phyloP scores from a whole-genome alignment of 164 flowering plant genomes.

The Aristolochia contorta region DNA sequence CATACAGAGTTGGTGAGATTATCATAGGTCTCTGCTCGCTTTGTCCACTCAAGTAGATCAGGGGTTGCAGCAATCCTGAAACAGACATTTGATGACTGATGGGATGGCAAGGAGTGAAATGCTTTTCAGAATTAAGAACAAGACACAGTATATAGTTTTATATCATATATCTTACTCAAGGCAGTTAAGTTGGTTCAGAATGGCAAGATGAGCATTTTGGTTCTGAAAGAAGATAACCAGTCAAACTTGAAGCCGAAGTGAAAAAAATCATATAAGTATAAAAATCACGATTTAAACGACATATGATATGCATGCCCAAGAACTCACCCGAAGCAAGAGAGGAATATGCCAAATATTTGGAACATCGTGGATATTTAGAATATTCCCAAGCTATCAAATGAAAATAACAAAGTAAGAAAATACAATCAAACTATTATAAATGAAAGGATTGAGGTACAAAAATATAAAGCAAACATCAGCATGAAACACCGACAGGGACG shows the following conservation, averaged over 20 bases:
- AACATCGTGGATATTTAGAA: slow-evolving; percentile 86
- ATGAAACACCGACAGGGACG: slow-evolving; percentile 59
- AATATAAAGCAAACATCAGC: background rate
- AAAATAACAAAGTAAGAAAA: background rate
- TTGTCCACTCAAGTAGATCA: slow-evolving; percentile 73
- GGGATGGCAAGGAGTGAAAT: slow-evolving; percentile 4
- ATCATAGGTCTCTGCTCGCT: slow-evolving; percentile 79
- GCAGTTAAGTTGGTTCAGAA: slow-evolving; percentile 63
- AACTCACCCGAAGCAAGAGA: slow-evolving; percentile 74
- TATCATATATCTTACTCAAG: slow-evolving; percentile 33
- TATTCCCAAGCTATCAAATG: slow-evolving; percentile 54
- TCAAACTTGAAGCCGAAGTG: background rate
- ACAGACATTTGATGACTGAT: slow-evolving; percentile 13
- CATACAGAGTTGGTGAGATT: slow-evolving; percentile 66
- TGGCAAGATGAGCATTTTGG: slow-evolving; percentile 83
- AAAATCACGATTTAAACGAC: background rate
- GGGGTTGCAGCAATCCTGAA: slow-evolving; percentile 72
- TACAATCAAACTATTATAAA: background rate
- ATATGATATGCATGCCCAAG: background rate
- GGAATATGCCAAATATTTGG: slow-evolving; percentile 99
- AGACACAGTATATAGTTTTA: too few species aligned
- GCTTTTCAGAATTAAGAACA: too few species aligned
- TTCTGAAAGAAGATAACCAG: slow-evolving; percentile 33
- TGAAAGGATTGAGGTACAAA: background rate
- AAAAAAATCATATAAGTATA: background rate